phyloP scores from a whole-genome alignment of 2,329 filamentous ascomycete species.

The Nothophoma quercina region DNA sequence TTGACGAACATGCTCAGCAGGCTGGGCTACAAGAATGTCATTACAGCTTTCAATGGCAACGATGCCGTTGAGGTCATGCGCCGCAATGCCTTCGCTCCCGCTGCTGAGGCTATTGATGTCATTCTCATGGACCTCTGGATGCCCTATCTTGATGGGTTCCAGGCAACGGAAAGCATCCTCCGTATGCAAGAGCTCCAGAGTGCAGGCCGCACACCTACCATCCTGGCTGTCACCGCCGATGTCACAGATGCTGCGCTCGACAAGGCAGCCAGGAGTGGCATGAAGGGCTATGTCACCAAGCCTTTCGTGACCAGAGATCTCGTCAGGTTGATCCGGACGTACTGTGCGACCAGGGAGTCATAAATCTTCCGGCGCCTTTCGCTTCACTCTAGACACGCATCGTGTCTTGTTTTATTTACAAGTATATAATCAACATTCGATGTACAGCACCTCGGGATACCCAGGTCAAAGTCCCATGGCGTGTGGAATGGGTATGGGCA shows the following conservation, averaged over 20 bases:
- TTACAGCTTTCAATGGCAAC: slow-evolving; percentile 72
- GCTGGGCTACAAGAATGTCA: slow-evolving; percentile 69
- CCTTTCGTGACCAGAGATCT: slow-evolving; percentile 70
- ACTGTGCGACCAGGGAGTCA: slow-evolving; percentile 43
- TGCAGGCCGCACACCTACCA: slow-evolving; percentile 46
- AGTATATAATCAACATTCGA: slow-evolving; percentile 19
- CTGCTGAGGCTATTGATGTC: slow-evolving; percentile 61
- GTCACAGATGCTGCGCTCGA: slow-evolving; percentile 70
- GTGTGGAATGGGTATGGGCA: slow-evolving; percentile 18
- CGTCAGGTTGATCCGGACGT: slow-evolving; percentile 65
- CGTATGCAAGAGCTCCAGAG: slow-evolving; percentile 54
- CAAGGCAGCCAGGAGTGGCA: slow-evolving; percentile 67
- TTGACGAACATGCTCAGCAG: slow-evolving; percentile 71
- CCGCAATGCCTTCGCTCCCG: slow-evolving; percentile 40
- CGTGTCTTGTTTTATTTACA: slow-evolving; percentile 20
- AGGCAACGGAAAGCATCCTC: slow-evolving; percentile 70
- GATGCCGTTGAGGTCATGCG: slow-evolving; percentile 71
- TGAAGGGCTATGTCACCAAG: slow-evolving; percentile 74
- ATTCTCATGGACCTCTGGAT: slow-evolving; percentile 81
- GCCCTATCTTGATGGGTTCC: slow-evolving; percentile 76
- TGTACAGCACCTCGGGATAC: slow-evolving; percentile 13
- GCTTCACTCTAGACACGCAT: slow-evolving; percentile 9
- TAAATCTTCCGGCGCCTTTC: slow-evolving; percentile 3
- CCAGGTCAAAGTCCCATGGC: slow-evolving; percentile 14
- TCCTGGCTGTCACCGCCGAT: slow-evolving; percentile 72